Base-by-base conservation (phyloP, 1,139 yeast genomes). In the Zygosaccharomyces pseudobailii region DNA sequence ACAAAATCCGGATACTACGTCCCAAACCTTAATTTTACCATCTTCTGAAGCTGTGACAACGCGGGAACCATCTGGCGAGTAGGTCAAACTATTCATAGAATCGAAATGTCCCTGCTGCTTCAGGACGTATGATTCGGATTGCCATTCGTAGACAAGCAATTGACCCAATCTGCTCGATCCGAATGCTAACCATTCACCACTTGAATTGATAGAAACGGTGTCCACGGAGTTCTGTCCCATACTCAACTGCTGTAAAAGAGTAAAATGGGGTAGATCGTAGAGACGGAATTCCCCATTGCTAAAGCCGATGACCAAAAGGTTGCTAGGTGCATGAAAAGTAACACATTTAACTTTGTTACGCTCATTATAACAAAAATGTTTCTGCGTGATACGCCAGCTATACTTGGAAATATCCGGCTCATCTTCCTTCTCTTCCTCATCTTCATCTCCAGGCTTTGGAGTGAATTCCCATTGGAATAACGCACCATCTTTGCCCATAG, bases 31-130 rank as follows among this genome's bases (percentile, higher is more conserved):
- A 54, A 92, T 86, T 59, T 89, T 90, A 42, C 99, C 99, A 63
- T 92, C 99, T 62, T 90, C 98, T 1, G 96, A 79, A 1, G 96
- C 97, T 1, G 98, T 90, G 1, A 90, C 95, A 6, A 92, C 76
- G 56, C 90, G 76, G 3, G 95, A 79, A 0, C 98, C 98, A 69
- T 94, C 99, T 0, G 97, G 97, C 0, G 97, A 87, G 61, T 92
- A 92, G 33, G 86, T 80, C 42, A 90, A 68, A 13, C 89, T 76
- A 62, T 89, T 92, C 67, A 90, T 79, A 0, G 96, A 74, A 65
- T 92, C 98, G 63, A 87, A 92, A 68, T 92, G 98, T 9, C 98
- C 97, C 67, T 94, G 98, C 65, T 92, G 98, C 65, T 92, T 90
- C 55, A 92, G 73, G 40, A 92, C 85, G 64, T 92, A 92, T 0